phyloP scores from a whole-genome alignment of 768 basidiomycete species.

The Termitomyces sp. region DNA sequence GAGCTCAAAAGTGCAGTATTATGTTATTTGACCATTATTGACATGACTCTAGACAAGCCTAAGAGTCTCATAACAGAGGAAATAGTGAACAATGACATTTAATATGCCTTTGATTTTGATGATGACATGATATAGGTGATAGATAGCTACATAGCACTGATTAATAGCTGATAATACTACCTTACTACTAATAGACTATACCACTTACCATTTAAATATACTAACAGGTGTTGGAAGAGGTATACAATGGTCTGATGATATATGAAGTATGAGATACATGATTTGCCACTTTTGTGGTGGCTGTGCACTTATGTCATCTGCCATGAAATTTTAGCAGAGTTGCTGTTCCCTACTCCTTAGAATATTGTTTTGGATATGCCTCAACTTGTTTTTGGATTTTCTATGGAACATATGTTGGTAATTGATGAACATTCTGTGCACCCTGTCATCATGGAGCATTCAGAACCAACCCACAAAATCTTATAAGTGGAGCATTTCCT shows the following conservation, averaged over 20 bases:
- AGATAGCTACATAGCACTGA: not conserved
- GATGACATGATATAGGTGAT: not conserved
- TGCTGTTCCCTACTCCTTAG: not conserved
- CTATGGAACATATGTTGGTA: no score
- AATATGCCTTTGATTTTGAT: not conserved
- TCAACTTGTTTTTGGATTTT: no score
- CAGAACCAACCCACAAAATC: no score
- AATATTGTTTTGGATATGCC: no score
- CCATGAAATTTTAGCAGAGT: not conserved
- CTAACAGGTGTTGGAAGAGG: not conserved
- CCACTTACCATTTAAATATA: not conserved
- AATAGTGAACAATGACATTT: not conserved
- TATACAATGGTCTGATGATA: not conserved
- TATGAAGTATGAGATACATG: not conserved
- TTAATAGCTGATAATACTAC: not conserved
- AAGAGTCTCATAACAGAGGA: not conserved
- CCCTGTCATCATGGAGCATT: no score
- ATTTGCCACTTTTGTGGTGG: not conserved
- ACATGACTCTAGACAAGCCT: not conserved
- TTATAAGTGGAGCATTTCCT: no score
- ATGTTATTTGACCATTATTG: not conserved
- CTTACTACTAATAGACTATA: not conserved
- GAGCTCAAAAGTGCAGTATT: not conserved
- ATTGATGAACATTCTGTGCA: no score
- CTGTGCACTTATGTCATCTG: not conserved